Evolutionary conservation across 108 stramenopile species (phyloP).

Genomic region (Nitzschia inconspicua): DNA sequence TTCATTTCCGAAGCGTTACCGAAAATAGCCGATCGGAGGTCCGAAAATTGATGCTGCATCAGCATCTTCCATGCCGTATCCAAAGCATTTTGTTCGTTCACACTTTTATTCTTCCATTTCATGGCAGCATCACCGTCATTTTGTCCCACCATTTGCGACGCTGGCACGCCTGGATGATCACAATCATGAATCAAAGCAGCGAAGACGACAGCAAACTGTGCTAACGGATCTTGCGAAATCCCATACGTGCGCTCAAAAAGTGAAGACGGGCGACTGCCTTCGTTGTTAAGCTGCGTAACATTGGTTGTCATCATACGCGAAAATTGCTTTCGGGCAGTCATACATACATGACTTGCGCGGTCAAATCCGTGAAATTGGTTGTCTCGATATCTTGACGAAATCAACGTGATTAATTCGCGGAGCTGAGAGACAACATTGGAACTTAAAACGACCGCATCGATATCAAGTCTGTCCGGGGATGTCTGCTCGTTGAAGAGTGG

Average conservation of each 20-base stretch:
- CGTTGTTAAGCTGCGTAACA: neutral
- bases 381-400: conserved; percentile 20
- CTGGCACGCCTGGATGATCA: conserved; percentile 41
- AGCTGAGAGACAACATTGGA: conserved; percentile 3
- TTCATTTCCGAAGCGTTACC: conserved; percentile 16
- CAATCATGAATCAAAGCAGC: conserved; percentile 34
- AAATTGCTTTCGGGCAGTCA: conserved; percentile 35
- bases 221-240: conserved; percentile 35
- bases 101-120: conserved; percentile 26
- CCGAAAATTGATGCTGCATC: conserved; percentile 24
- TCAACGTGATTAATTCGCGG: conserved; percentile 18
- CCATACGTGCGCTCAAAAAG: conserved; percentile 22
- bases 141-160: conserved; percentile 32
- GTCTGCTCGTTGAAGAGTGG: conserved; percentile 1
- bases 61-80: conserved; percentile 26
- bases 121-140: conserved; percentile 13
- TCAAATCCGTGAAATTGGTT: conserved; percentile 39
- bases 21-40: conserved; percentile 24
- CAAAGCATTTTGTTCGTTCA: conserved; percentile 31
- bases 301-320: conserved; percentile 14
- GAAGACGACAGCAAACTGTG: conserved; percentile 40
- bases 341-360: conserved; percentile 39
- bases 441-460: conserved; percentile 1
- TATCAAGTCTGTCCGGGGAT: conserved; percentile 2
- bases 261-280: neutral